Evolutionary conservation across 352 stramenopile species (phyloP).

Genomic region (Globisporangium acanthophoron): DNA sequence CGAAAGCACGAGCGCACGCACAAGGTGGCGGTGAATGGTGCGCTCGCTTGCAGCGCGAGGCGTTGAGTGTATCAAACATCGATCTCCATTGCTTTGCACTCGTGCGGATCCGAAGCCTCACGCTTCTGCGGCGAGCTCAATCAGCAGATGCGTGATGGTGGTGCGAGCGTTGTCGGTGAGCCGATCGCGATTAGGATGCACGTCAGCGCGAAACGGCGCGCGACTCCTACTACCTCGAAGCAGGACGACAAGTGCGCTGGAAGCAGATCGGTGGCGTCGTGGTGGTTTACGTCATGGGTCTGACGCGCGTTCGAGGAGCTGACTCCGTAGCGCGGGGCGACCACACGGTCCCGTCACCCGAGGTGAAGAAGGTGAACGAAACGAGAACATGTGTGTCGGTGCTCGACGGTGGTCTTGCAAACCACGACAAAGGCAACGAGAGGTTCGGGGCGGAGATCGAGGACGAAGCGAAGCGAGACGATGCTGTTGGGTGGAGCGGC

Average conservation of each 20-base stretch:
- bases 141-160: no score
- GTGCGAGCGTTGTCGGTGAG: neutral
- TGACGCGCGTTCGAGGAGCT: neutral
- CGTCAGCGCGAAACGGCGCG: neutral
- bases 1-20: no score
- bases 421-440: neutral
- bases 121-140: no score
- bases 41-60: neutral
- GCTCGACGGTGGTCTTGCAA: neutral
- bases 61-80: neutral
- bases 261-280: no score
- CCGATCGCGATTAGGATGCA: neutral
- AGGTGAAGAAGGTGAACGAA: constrained; percentile 1
- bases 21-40: neutral
- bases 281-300: neutral
- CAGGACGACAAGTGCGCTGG: no score
- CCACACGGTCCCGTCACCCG: neutral
- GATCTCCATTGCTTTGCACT: neutral
- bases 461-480: constrained; percentile 1
- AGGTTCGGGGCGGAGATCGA: neutral
- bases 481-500: constrained; percentile 1
- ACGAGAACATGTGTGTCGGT: neutral
- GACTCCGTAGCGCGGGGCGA: neutral
- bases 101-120: no score
- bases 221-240: neutral